Evolutionary conservation across 202 grass and related monocot genomes (phyloP).

Genomic region (Panicum virgatum): DNA sequence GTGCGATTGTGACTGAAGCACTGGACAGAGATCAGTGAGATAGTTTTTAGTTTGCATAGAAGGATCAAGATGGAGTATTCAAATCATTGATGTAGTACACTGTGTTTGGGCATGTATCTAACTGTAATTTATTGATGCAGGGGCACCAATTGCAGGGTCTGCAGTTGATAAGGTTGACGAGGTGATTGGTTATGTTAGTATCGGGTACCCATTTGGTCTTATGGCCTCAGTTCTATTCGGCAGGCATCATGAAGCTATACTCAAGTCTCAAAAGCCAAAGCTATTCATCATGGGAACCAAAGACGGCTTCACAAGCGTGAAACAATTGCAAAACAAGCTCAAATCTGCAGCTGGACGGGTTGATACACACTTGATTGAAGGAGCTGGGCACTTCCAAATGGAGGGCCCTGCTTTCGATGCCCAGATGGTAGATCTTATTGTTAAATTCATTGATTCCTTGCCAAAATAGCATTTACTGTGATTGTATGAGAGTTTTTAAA

Average conservation of each 20-base stretch:
- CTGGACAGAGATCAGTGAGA: not conserved
- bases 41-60: constrained; percentile 15
- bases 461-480: constrained; percentile 36
- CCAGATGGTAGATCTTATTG: constrained; percentile 74
- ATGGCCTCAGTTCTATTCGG: constrained; percentile 87
- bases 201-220: constrained; percentile 87
- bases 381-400: constrained; percentile 94
- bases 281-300: constrained; percentile 95
- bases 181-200: constrained; percentile 80
- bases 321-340: constrained; percentile 86
- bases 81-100: not conserved
- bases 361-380: constrained; percentile 89
- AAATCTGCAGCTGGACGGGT: constrained; percentile 66
- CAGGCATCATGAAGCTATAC: constrained; percentile 81
- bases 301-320: constrained; percentile 94
- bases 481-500: constrained; percentile 3
- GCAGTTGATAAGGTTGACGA: constrained; percentile 87
- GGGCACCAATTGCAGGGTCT: constrained; percentile 84
- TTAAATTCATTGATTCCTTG: constrained; percentile 66
- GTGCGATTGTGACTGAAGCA: not conserved
- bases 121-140: constrained; percentile 43
- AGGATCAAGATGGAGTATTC: constrained; percentile 7
- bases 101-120: constrained; percentile 35
- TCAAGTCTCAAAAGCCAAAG: constrained; percentile 77
- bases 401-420: constrained; percentile 89